phyloP scores from a whole-genome alignment of 2,329 filamentous ascomycete genomes.

The Stagonosporopsis rhizophila region DNA sequence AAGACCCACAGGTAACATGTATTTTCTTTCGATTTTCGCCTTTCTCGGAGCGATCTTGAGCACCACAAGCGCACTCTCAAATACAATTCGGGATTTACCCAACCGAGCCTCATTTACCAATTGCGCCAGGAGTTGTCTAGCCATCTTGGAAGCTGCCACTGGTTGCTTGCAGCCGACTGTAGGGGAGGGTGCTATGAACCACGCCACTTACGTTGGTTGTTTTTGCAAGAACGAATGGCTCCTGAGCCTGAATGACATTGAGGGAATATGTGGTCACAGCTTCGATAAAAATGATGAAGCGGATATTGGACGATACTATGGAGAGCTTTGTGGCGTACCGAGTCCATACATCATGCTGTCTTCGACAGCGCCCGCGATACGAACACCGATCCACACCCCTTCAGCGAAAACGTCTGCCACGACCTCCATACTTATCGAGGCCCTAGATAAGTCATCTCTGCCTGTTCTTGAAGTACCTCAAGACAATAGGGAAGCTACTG shows the following conservation, averaged over 20 bases:
- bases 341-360: background rate
- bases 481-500: background rate
- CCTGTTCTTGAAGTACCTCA: background rate
- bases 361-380: background rate
- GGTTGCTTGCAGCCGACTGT: constrained; percentile 70
- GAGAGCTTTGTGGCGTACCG: constrained; percentile 1
- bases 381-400: background rate
- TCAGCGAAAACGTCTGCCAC: background rate
- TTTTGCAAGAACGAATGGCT: constrained; percentile 74
- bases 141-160: constrained; percentile 51
- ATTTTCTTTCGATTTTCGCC: background rate
- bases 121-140: constrained; percentile 9
- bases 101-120: constrained; percentile 2
- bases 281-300: constrained; percentile 66
- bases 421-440: background rate
- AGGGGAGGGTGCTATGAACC: constrained; percentile 51
- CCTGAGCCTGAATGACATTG: constrained; percentile 56
- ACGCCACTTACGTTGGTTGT: constrained; percentile 68
- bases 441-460: background rate
- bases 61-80: background rate
- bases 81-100: background rate
- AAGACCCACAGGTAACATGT: background rate
- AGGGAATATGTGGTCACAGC: constrained; percentile 67
- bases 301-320: constrained; percentile 34
- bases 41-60: background rate